Conservation (phyloP, 441 rosid species). For the Capsella rubella region DNA sequence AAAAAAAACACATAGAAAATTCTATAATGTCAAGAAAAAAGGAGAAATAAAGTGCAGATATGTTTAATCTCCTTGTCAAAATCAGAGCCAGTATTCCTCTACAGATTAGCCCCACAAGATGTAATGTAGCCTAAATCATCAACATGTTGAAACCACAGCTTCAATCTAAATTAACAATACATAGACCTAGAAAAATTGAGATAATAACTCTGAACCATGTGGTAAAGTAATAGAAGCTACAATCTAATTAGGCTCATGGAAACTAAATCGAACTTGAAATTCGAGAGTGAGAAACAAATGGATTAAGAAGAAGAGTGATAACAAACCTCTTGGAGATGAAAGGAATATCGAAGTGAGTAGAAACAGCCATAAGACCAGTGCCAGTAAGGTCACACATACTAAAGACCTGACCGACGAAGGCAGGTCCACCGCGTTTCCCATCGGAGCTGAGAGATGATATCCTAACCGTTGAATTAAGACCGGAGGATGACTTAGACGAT, state of each 20-base stretch:
- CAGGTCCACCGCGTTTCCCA: constrained; percentile 82
- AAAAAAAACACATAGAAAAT: constrained; percentile 5
- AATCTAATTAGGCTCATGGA: not conserved
- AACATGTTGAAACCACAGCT: not conserved
- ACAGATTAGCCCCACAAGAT: not conserved
- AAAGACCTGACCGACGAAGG: constrained; percentile 94
- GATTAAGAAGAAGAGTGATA: not conserved
- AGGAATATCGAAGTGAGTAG: constrained; percentile 87
- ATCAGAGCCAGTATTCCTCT: not conserved
- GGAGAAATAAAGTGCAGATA: not conserved
- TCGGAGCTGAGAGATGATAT: constrained; percentile 67
- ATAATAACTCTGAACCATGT: not conserved
- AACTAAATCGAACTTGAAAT: not conserved
- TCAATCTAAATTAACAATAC: not conserved
- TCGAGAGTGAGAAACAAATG: not conserved
- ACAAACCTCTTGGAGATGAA: constrained; percentile 77
- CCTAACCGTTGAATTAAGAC: constrained; percentile 85
- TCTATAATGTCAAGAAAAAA: not conserved
- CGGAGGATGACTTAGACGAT: constrained; percentile 57
- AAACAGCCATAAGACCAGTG: constrained; percentile 93
- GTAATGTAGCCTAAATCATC: not conserved
- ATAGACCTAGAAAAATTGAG: not conserved
- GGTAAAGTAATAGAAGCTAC: not conserved
- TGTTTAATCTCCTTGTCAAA: not conserved
- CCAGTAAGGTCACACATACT: constrained; percentile 99